Base-by-base conservation (phyloP, 2,329 filamentous ascomycete genomes). In the Fusarium sp. region DNA sequence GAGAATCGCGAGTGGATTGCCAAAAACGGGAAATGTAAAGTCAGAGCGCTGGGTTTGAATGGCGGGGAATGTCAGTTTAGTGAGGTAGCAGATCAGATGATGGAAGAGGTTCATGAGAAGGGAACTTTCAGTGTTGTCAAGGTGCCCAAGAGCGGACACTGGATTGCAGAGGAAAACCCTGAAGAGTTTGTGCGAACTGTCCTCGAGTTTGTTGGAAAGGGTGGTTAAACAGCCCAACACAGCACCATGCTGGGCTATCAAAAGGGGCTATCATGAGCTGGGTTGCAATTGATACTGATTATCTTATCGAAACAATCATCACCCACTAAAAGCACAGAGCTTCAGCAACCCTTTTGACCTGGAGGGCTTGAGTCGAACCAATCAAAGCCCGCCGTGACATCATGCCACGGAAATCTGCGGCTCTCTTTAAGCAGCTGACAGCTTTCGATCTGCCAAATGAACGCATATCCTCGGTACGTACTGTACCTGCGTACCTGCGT, bases 361-460 rank as follows among this genome's bases (percentile, higher is more conserved):
- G 6, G 24, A 38, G 55, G 52, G 20, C 33, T 31, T 17, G 2
- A 7, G 24, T 13, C 10, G 15, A 59, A 15, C 72, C 72, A 74
- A 74, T 74, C 42, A 74, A 8, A 53, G 1, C 6, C 0, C 50
- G 13, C 9, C 11, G 46, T 74, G 69, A 66, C 63, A 69, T 71
- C 64, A 75, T 68, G 68, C 57, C n/a, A 51, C 72, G 69, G 67
- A 62, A 75, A 75, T 52, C 40, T 51, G 63, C 72, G 71, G 72
- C 72, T 69, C 66, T 72, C 42, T 43, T n/a, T 7, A 40, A 42
- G 45, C 55, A 52, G 33, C 18, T 66, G 46, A 50, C 54, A 50
- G 48, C 33, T 56, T 31, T 36, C 17, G 20, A 22, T 22, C n/a
- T 42, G 39, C 39, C 48, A 33, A 62, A 67, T 67, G 63, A 63